phyloP scores from a whole-genome alignment of 2,329 filamentous ascomycete species.

The Aspergillus tubingensis region DNA sequence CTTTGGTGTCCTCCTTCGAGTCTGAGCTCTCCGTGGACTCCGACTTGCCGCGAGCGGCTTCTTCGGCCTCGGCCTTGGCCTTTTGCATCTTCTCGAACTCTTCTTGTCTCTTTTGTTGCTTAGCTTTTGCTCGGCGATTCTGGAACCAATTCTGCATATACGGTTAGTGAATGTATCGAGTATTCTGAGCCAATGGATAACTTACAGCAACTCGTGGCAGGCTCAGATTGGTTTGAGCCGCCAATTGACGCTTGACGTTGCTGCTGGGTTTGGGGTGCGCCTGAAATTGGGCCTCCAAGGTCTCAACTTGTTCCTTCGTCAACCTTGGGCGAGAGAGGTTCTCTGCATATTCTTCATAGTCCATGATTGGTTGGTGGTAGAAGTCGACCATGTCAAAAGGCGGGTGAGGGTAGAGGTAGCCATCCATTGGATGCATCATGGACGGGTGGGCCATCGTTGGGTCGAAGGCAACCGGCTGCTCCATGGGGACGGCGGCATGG shows the following conservation, averaged over 20 bases:
- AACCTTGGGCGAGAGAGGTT: slow-evolving; percentile 52
- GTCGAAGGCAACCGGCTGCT: slow-evolving; percentile 40
- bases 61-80: slow-evolving; percentile 39
- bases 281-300: slow-evolving; percentile 52
- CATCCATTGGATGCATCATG: slow-evolving; percentile 42
- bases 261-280: slow-evolving; percentile 54
- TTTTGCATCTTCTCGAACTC: slow-evolving; percentile 51
- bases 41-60: slow-evolving; percentile 35
- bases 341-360: slow-evolving; percentile 51
- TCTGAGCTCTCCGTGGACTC: slow-evolving; percentile 30
- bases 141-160: slow-evolving; percentile 54
- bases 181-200: slow-evolving; percentile 17
- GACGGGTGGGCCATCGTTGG: slow-evolving; percentile 39
- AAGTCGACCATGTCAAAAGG: slow-evolving; percentile 48
- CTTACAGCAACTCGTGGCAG: slow-evolving; percentile 53
- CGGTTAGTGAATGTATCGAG: slow-evolving; percentile 14
- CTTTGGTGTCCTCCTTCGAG: slow-evolving; percentile 22
- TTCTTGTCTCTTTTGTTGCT: slow-evolving; percentile 53
- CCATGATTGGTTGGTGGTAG: slow-evolving; percentile 44
- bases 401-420: slow-evolving; percentile 41
- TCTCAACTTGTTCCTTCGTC: slow-evolving; percentile 55
- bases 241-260: slow-evolving; percentile 52
- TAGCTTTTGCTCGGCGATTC: slow-evolving; percentile 54
- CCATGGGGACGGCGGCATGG: slow-evolving; percentile 39
- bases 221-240: slow-evolving; percentile 51